These are phyloP conservation scores for Westerdykella ornata DNA, from an alignment of 2,329 filamentous ascomycete genomes.

Conservation along the genomic window DNA sequence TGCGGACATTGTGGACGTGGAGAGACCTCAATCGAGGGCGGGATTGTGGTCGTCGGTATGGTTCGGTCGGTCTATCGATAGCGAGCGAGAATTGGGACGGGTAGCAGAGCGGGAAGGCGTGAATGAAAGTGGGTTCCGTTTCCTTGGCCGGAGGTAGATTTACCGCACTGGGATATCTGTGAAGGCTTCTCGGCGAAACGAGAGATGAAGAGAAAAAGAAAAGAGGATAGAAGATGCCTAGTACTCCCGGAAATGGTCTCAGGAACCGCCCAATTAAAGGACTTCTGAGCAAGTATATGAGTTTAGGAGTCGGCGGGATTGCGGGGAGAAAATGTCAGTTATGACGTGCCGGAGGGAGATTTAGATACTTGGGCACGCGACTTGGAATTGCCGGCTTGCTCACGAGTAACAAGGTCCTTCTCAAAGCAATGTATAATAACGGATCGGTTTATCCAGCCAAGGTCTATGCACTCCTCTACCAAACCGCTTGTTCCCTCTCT, in stretches of 20 bases:
- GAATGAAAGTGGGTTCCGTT: not conserved
- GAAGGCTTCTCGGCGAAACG: too few relatives aligned
- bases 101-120: not conserved
- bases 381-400: too few relatives aligned
- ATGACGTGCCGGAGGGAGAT: too few relatives aligned
- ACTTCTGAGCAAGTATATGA: not conserved
- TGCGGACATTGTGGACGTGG: conserved; percentile 39
- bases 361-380: too few relatives aligned
- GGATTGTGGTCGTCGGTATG: not conserved
- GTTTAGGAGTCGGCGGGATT: not conserved
- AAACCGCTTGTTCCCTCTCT: too few relatives aligned
- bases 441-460: too few relatives aligned
- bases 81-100: not conserved
- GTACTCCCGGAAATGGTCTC: not conserved
- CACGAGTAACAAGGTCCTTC: too few relatives aligned
- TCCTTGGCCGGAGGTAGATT: not conserved
- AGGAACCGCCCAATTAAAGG: not conserved
- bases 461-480: too few relatives aligned
- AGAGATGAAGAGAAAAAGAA: too few relatives aligned
- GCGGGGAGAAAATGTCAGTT: not conserved
- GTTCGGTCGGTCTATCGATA: not conserved
- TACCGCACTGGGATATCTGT: not conserved
- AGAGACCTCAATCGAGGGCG: not conserved
- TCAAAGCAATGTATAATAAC: too few relatives aligned
- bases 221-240: too few relatives aligned